Evolutionary conservation across 2,329 filamentous ascomycete species (phyloP).

Genomic region (Exophiala viscosa): DNA sequence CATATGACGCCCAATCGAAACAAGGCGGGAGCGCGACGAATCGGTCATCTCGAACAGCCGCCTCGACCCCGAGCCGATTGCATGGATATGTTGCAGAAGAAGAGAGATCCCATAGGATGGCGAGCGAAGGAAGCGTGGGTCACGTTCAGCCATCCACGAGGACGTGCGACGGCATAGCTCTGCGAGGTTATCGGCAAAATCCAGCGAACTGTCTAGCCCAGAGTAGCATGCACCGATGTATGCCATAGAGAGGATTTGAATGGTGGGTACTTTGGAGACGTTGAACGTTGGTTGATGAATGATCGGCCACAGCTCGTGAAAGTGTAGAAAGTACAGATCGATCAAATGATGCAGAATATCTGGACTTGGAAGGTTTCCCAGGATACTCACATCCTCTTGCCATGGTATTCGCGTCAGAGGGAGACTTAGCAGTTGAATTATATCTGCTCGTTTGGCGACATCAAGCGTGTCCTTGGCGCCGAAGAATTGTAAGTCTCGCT

Average conservation of each 20-base stretch:
- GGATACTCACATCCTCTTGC: conserved; percentile 2
- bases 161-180: conserved; percentile 6
- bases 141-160: conserved; percentile 6
- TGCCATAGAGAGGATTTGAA: conserved; percentile 3
- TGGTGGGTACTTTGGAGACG: conserved; percentile 5
- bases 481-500: neutral
- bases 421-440: conserved; percentile 8
- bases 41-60: conserved; percentile 10
- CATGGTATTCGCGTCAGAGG: conserved; percentile 2
- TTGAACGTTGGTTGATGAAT: conserved; percentile 8
- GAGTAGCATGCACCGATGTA: conserved; percentile 9
- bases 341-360: conserved; percentile 9
- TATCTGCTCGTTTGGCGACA: neutral
- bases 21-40: conserved; percentile 4
- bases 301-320: conserved; percentile 9
- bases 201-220: conserved; percentile 2
- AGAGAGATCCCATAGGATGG: conserved; percentile 4
- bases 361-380: neutral
- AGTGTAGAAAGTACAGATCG: conserved; percentile 7
- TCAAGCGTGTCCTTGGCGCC: neutral
- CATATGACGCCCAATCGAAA: conserved; percentile 5
- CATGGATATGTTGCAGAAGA: conserved; percentile 3
- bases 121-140: conserved; percentile 4
- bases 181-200: conserved; percentile 3
- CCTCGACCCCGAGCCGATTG: conserved; percentile 5